phyloP scores from a whole-genome alignment of 257 asterid species.

The Rhazya stricta region DNA sequence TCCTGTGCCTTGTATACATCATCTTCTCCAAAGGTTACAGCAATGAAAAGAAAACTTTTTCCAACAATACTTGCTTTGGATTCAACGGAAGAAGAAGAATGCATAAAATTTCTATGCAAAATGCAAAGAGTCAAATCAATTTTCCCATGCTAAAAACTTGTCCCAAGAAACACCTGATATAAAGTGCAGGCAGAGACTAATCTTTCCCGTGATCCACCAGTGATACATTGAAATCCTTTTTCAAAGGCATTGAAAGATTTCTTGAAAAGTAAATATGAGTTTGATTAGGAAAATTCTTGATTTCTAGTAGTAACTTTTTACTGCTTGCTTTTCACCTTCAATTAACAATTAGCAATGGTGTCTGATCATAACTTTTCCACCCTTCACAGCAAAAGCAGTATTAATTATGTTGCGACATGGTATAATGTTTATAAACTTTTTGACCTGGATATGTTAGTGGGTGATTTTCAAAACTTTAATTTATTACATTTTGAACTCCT shows the following conservation, averaged over 20 bases:
- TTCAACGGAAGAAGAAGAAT: constrained; percentile 9
- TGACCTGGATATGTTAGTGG: constrained; percentile 17
- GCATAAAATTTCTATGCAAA: background rate
- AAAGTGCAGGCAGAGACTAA: background rate
- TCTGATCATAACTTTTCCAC: constrained; percentile 21
- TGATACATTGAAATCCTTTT: background rate
- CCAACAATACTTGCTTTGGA: constrained; percentile 6
- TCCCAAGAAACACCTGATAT: constrained; percentile 6
- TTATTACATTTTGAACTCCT: constrained; percentile 15
- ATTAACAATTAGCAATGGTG: constrained; percentile 13
- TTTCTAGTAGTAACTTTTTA: background rate
- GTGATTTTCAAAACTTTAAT: constrained; percentile 16
- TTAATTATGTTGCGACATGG: constrained; percentile 2
- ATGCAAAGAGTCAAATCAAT: constrained; percentile 13
- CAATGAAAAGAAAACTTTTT: background rate
- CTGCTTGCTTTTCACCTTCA: constrained; percentile 4
- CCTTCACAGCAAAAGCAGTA: constrained; percentile 10
- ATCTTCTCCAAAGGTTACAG: too few species aligned
- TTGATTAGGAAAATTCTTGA: background rate
- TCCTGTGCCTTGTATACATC: too few species aligned
- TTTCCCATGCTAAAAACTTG: background rate
- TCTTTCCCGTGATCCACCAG: background rate
- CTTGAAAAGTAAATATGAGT: background rate
- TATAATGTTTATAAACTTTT: constrained; percentile 23
- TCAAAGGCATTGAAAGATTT: background rate